Base-by-base conservation (phyloP, 345 rosid genomes). In the Cardamine chenopodiifolia region DNA sequence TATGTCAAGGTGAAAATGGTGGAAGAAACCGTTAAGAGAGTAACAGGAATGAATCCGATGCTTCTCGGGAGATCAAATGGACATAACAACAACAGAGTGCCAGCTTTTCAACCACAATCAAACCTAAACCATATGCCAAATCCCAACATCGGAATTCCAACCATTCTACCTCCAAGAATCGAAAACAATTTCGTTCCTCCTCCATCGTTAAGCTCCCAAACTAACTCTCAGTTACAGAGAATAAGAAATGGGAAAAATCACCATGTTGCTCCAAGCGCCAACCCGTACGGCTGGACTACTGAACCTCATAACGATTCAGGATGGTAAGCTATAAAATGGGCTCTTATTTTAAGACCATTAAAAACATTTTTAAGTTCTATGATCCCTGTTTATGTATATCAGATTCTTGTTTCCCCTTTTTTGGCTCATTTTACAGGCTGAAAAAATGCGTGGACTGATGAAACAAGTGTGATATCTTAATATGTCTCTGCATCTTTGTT, bases 11-110 rank as follows among this genome's bases (percentile, higher is more conserved):
- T 95, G 50, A 92, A 92, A 85, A 91, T 95, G 99, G 99, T 96
- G 14, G 99, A 95, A 84, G 99, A 95, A 82, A 92, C 93, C 5
- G 97, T 94, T 8, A 94, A 92, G 80, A 83, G 85, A 68, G 89
- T 89, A 70, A 90, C 96, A 9, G 97, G 97, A 75, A 77, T 87
- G 80, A 90, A 89, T 74, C 99, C 97, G 1, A 57, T 86, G 76
- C 80, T 85, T 68, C 83, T 87, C 6, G 82, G 87, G 52, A 83
- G 87, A 78, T 76, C 93, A 23, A 86, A 72, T 54, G 76, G 83
- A 64, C 78, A 67, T 19, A 72, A 40, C 70, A 74, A 55, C 55
- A 68, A 54, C 70, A 72, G 54, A 49, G 1, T 49, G 6, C 68
- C 73, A 70, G 26, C 77, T 63, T 69, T 75, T 64, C 80, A 66